Base-by-base conservation (phyloP, 257 asterid genomes). In the Prunella vulgaris region DNA sequence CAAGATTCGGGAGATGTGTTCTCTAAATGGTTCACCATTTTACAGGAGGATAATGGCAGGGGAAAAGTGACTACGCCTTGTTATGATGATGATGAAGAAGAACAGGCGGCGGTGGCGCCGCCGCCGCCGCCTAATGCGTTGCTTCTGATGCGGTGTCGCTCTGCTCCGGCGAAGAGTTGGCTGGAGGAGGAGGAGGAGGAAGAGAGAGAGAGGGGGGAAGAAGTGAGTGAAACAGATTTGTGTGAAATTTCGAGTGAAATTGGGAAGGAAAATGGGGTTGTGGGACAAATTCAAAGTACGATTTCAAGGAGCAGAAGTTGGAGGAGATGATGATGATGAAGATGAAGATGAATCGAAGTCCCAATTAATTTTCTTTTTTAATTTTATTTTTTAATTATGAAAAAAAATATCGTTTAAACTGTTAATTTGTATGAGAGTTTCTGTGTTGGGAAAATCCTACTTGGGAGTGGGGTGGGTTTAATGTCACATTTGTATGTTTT, bases 111-210 rank as follows among this genome's bases (percentile, higher is more conserved):
- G 30, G 21, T 63, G 7, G 83, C 17, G 25, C 25, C 71, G 5
- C 83, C 96, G 46, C 75, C 96, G 46, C 76, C 86, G 7, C 7
- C 57, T n/a, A 90, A 90, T 67, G 97, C 97, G 3, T 69, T 90
- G 33, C 62, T 90, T 56, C 88, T 90, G 2, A 90, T 90, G 97
- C 84, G 97, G 1, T 90, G 97, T 66, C 84, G 97, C 13, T 90
- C 97, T 14, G 97, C 96, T 69, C 96, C 96, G 12, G 88, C 93
- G 7, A 85, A 87, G 80, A 87, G 85, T 61, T 85, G 97, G 97
- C 73, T 82, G 25, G 88, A 84, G 71, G 88, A 84, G 73, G 70
- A 25, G 24, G 75, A 77, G 7, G 81, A 82, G 30, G 44, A 60
- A n/a, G 67, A 66, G 5, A 68, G 28, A 8, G 42, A 49, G 20